Evolutionary conservation across 1,284 basidiomycete genomes (phyloP), one percentile per base, ranked within the genome.

Genomic region (Microstroma glucosiphilum): DNA sequence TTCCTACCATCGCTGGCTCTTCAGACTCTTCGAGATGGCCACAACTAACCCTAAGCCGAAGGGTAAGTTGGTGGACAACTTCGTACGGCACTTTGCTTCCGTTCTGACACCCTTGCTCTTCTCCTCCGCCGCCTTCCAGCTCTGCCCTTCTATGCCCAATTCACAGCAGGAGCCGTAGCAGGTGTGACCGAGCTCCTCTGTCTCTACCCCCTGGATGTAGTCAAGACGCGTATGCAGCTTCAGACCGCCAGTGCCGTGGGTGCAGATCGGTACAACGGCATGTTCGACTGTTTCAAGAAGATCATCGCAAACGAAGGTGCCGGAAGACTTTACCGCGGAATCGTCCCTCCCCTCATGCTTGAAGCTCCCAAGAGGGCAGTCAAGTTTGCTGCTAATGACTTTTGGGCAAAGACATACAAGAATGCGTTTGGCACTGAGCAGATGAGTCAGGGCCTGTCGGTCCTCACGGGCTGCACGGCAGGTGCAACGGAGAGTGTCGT

Each of bases 301-400:
- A 94, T 94, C 72, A 82, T 93, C 42, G 86, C 84, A 58, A 84
- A 88, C 76, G 91, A 93, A 83, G 91, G 91, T 58, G 82, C 85
- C 60, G 87, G 89, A 55, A 85, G 91, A 57, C 82, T 98, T 64
- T 98, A 98, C 82, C 86, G 93, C 82, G 94, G 94, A 68, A 86
- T 99, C 63, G 87, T 92, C 21, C 91, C 96, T 7, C 96, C 96
- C 21, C 82, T 99, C 26, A 86, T 97, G 78, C 83, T 98, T 60
- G 94, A 99, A 81, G 96, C 96, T 23, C 96, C 94, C 4, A 99
- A 99, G 83, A 87, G 94, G 82, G 94, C 94, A 19, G 89, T 93
- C 65, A 99, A 99, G 85, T 99, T 82, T 63, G 92, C 83, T 9
- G 84, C 89, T 4, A 91, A 92, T 82, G 92, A 93, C 75, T 93